phyloP scores from a whole-genome alignment of 2,329 filamentous ascomycete species.

The Acarospora socialis region DNA sequence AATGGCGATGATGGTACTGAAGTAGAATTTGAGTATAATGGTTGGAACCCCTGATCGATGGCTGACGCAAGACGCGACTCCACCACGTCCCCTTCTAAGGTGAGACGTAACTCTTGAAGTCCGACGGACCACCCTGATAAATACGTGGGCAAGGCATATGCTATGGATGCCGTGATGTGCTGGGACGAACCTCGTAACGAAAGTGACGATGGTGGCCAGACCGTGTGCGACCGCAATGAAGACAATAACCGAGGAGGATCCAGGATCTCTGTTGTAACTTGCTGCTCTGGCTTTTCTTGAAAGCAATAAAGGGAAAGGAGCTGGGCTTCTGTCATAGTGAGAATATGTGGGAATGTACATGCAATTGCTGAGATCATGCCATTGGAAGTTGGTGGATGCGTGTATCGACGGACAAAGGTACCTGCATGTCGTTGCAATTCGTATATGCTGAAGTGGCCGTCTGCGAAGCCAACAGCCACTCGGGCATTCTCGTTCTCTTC shows the following conservation, averaged over 20 bases:
- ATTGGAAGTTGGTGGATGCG: constrained; percentile 46
- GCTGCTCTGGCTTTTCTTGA: constrained; percentile 8
- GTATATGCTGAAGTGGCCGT: constrained; percentile 62
- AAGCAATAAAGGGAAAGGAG: constrained; percentile 65
- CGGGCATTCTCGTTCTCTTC: constrained; percentile 35
- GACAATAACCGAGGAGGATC: constrained; percentile 49
- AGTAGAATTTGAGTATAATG: constrained; percentile 1
- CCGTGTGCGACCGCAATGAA: constrained; percentile 67
- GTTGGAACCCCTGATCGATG: constrained; percentile 12
- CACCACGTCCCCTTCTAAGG: constrained; percentile 13
- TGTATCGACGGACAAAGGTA: constrained; percentile 38
- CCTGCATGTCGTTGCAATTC: constrained; percentile 35
- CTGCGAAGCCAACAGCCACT: constrained; percentile 53
- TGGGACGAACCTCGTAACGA: constrained; percentile 56
- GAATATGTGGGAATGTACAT: constrained; percentile 57
- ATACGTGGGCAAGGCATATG: constrained; percentile 67
- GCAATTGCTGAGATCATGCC: constrained; percentile 58
- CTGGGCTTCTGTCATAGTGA: constrained; percentile 64
- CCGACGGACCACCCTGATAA: constrained; percentile 75
- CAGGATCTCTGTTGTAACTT: constrained; percentile 14
- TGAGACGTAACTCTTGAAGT: constrained; percentile 58
- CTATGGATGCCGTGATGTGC: constrained; percentile 65
- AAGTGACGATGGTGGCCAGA: constrained; percentile 64
- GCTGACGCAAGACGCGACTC: constrained; percentile 23
- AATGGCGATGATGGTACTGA: constrained; percentile 2